Conservation (phyloP, 1,284 basidiomycete species). For the Apiotrichum mycotoxinovorans region DNA sequence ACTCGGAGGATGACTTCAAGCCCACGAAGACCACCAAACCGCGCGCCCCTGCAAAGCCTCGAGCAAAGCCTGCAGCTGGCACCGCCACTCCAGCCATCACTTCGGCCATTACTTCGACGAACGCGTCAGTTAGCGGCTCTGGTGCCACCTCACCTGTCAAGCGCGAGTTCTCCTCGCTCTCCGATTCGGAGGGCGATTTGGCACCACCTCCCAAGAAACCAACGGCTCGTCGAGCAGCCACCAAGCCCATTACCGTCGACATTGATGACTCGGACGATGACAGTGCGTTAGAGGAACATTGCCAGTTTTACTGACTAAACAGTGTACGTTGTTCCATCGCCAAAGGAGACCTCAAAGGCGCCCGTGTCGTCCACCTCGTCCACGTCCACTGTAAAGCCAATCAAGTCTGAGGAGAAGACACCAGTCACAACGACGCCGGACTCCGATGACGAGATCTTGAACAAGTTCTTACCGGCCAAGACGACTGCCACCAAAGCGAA, state of each 20-base stretch:
- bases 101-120: conserved; percentile 3
- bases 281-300: conserved; percentile 25
- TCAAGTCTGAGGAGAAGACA: conserved; percentile 29
- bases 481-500: not conserved
- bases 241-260: conserved; percentile 53
- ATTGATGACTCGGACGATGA: conserved; percentile 62
- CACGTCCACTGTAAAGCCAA: conserved; percentile 5
- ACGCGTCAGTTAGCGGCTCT: conserved; percentile 13
- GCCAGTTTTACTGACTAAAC: not conserved
- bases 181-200: conserved; percentile 11
- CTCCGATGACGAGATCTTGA: conserved; percentile 16
- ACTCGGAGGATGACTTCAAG: conserved; percentile 66
- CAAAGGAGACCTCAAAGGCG: conserved; percentile 24
- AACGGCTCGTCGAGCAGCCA: conserved; percentile 48
- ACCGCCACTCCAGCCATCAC: conserved; percentile 17
- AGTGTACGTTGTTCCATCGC: conserved; percentile 34
- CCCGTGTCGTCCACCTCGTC: conserved; percentile 2
- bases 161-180: conserved; percentile 15
- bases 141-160: conserved; percentile 23
- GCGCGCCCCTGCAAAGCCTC: conserved; percentile 44
- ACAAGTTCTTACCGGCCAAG: conserved; percentile 13
- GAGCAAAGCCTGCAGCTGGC: conserved; percentile 32
- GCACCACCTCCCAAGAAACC: conserved; percentile 45
- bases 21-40: conserved; percentile 61
- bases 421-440: conserved; percentile 18